Evolutionary conservation across 306 rosid species (phyloP), one percentile per base, ranked within the genome.

Genomic region (Ammopiptanthus mongolicus): DNA sequence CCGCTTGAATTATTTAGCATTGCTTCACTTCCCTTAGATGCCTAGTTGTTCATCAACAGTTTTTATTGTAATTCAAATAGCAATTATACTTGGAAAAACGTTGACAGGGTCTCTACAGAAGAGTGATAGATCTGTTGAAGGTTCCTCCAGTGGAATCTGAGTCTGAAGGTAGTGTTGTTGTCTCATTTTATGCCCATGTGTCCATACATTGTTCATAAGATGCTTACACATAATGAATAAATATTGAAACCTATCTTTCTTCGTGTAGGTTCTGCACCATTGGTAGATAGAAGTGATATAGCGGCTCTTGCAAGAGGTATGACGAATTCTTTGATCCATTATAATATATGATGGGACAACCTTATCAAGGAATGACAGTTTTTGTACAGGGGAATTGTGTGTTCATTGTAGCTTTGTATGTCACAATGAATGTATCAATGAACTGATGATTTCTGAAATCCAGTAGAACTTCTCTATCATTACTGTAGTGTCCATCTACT

Each of bases 281-380:
- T 46, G 12, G 84, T 80, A 39, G 75, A 83, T 19, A 82, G 86
- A 74, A 52, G 82, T 46, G 97, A 92, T 75, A 81, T 95, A 69
- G 90, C 86, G 23, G 86, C 90, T 50, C 86, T 95, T 73, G 98
- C 99, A 15, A 89, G 93, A 80, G 99, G 99, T 95, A 87, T 66
- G 80, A 25, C 14, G 42, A 61, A 65, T 42, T 69, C 41, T 84
- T 71, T 69, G 21, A 80, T 56, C 62, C 64, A 69, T 29, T 65
- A 47, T 71, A 34, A 22, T 62, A 4, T 25, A 33, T 51, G 31
- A 18, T 36, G 14, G 3, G 10, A 37, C 74, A 71, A 18, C 52
- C 18, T 48, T 60, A 25, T 61, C 18, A 44, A 60, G 34, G 34
- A 31, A 13, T 44, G 11, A 7, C n/a, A 9, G 39, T 6, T 57